phyloP scores from a whole-genome alignment of 2,329 filamentous ascomycete species.

The Fonsecaea multimorphosa region DNA sequence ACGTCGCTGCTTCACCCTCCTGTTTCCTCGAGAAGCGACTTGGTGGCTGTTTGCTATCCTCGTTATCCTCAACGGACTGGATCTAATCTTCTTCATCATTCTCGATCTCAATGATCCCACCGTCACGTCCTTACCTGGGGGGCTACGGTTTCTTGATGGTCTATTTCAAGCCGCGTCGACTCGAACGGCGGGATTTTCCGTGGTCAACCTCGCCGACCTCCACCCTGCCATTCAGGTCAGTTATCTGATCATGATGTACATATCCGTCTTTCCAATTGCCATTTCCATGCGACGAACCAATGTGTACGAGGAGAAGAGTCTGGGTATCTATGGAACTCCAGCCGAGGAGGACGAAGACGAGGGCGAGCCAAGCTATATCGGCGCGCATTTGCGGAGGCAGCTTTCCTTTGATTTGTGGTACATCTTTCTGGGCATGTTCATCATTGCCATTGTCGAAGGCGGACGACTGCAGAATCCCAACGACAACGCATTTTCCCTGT shows the following conservation, averaged over 20 bases:
- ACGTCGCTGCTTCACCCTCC: constrained; percentile 89
- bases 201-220: constrained; percentile 75
- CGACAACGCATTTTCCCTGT: constrained; percentile 68
- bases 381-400: constrained; percentile 87
- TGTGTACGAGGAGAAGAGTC: constrained; percentile 66
- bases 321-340: constrained; percentile 73
- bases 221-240: constrained; percentile 85
- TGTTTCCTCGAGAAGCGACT: constrained; percentile 87
- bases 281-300: constrained; percentile 67
- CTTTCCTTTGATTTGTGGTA: constrained; percentile 98
- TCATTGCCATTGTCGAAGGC: constrained; percentile 89
- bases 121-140: constrained; percentile 71
- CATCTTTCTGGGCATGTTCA: constrained; percentile 89
- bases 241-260: constrained; percentile 71
- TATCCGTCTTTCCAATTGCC: constrained; percentile 65
- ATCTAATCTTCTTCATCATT: constrained; percentile 89
- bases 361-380: constrained; percentile 79
- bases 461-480: constrained; percentile 67
- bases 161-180: constrained; percentile 91
- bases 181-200: constrained; percentile 86
- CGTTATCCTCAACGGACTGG: constrained; percentile 78
- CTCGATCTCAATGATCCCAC: constrained; percentile 80
- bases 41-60: constrained; percentile 96
- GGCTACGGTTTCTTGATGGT: constrained; percentile 80
- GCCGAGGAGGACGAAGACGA: constrained; percentile 64